Evolutionary conservation across 202 grass and related monocot genomes (phyloP).

Genomic region (Saccharum hybrid): DNA sequence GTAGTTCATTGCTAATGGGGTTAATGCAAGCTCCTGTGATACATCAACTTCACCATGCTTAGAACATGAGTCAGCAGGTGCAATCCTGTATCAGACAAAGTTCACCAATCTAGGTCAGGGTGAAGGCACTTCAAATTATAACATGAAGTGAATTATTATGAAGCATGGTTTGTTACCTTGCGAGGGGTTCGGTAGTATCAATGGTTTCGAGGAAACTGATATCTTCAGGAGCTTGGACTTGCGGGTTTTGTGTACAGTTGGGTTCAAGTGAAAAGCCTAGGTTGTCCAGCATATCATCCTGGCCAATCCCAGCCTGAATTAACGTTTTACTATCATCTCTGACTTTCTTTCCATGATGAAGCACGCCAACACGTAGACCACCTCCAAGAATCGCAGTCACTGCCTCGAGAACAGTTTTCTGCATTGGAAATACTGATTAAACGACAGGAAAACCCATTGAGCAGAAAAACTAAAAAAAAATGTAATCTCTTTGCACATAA

Average conservation of each 20-base stretch:
- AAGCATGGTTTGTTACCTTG: constrained; percentile 64
- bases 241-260: constrained; percentile 50
- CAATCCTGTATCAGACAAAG: constrained; percentile 51
- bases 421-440: constrained; percentile 54
- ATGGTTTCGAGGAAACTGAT: constrained; percentile 57
- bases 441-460: constrained; percentile 9
- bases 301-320: constrained; percentile 70
- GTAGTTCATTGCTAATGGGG: constrained; percentile 58
- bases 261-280: constrained; percentile 91
- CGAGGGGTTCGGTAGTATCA: constrained; percentile 70
- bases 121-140: constrained; percentile 21
- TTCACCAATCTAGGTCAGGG: constrained; percentile 19
- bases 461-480: constrained; percentile 2
- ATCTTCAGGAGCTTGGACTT: constrained; percentile 55
- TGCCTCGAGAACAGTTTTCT: constrained; percentile 93
- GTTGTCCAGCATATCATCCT: constrained; percentile 63
- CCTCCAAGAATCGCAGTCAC: constrained; percentile 88
- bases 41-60: constrained; percentile 53
- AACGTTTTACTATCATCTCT: constrained; percentile 86
- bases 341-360: constrained; percentile 90
- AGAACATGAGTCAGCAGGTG: constrained; percentile 47
- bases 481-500: background rate
- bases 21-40: constrained; percentile 55
- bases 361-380: constrained; percentile 73
- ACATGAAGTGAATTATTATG: constrained; percentile 24